These are phyloP conservation scores for Thalassia testudinum DNA, from an alignment of 116 monocot genomes.

Conservation along the genomic window DNA sequence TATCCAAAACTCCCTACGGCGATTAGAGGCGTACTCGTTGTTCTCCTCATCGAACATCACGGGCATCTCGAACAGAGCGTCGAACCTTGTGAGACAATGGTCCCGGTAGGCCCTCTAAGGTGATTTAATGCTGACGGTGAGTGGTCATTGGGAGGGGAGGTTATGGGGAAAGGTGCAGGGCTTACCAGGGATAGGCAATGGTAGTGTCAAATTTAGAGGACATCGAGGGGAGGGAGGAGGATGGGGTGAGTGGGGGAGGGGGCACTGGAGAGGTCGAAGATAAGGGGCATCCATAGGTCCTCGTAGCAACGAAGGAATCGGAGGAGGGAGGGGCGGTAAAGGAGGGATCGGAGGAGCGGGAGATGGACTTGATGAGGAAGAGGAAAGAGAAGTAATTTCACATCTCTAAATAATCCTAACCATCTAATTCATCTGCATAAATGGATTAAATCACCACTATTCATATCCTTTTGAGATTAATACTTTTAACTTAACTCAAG, in stretches of 20 bases:
- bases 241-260: no score
- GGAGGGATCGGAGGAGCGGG: constrained; percentile 12
- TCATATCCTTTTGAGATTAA: no score
- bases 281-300: constrained; percentile 83
- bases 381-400: no score
- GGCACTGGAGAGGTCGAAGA: constrained; percentile 17
- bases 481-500: no score
- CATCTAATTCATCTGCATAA: no score
- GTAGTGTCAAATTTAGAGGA: no score
- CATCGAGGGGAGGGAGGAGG: no score
- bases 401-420: no score
- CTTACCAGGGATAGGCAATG: constrained; percentile 59
- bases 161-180: no score
- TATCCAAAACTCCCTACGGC: constrained; percentile 63
- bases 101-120: constrained; percentile 10
- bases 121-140: no score
- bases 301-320: constrained; percentile 64
- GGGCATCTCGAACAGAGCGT: constrained; percentile 46
- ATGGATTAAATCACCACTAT: no score
- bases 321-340: constrained; percentile 8
- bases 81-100: constrained; percentile 64
- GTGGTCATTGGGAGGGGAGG: no score
- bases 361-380: constrained; percentile 42
- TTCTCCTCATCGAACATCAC: constrained; percentile 74
- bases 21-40: constrained; percentile 43